Conservation (phyloP, 2,329 filamentous ascomycete genomes). For the Trichoderma hamatum region DNA sequence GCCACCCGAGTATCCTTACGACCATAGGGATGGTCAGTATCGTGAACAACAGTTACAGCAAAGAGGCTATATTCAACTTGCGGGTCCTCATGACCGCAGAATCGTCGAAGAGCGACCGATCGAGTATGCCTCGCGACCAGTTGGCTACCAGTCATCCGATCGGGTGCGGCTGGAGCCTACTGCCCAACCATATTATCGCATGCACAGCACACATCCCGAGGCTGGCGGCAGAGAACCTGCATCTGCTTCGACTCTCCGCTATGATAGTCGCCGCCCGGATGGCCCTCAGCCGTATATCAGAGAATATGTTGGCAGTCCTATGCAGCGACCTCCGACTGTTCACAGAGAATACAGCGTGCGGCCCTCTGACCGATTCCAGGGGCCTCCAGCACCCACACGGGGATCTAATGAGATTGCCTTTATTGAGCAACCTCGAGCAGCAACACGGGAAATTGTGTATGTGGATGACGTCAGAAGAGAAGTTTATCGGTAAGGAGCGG, state of each 20-base stretch:
- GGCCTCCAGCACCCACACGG: conserved; percentile 36
- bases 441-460: conserved; percentile 51
- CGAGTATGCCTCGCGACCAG: conserved; percentile 58
- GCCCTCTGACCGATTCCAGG: conserved; percentile 50
- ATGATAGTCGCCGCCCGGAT: conserved; percentile 36
- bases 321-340: conserved; percentile 33
- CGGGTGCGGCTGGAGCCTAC: conserved; percentile 47
- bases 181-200: conserved; percentile 47
- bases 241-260: conserved; percentile 34
- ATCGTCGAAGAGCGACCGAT: conserved; percentile 51
- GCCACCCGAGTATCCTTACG: conserved; percentile 57
- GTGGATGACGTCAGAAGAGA: conserved; percentile 45
- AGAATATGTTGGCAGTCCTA: conserved; percentile 36
- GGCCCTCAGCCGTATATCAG: conserved; percentile 40
- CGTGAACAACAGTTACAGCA: conserved; percentile 61
- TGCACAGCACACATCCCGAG: conserved; percentile 49
- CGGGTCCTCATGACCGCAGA: conserved; percentile 46
- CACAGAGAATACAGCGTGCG: conserved; percentile 46
- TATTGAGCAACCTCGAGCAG: conserved; percentile 48
- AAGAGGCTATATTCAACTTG: conserved; percentile 53
- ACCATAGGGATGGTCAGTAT: conserved; percentile 57
- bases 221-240: conserved; percentile 36
- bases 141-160: conserved; percentile 61
- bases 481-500: conserved; percentile 39
- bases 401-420: conserved; percentile 48